Evolutionary conservation across 1,139 yeast genomes (phyloP), one percentile per base, ranked within the genome.

Genomic region (Lodderomyces oxycetoniae): DNA sequence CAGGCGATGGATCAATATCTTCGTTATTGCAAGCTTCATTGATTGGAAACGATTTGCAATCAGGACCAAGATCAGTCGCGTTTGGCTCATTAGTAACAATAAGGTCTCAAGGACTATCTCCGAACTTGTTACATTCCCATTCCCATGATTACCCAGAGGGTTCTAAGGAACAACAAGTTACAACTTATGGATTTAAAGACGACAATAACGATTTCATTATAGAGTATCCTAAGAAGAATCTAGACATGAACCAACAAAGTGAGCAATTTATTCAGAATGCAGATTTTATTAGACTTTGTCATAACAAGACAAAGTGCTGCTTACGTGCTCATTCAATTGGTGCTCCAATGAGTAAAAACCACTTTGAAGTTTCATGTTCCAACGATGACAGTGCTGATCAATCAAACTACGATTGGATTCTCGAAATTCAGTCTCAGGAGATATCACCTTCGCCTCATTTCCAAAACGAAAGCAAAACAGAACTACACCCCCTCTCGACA

Each of bases 131-230:
- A 30, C 93, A 83, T 48, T 82, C 91, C 0, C 94, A 83, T 50
- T 58, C 56, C 3, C 87, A 79, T 48, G 45, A 56, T 2, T 83
- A 81, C 48, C 93, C 91, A 4, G 79, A 65, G 23, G 94, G 91
- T 0, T 79, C 88, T 1, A 70, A 72, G 38, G 89, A 82, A 52
- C 80, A 77, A 43, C 93, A 83, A 55, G 56, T 83, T 13, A 83
- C 94, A 3, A 82, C 87, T 1, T 83, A 83, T 53, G 87, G 87
- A 0, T 78, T 71, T 52, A 77, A 80, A 39, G 94, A 83, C 54
- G 61, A 61, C 17, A 83, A 83, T 51, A 83, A 83, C 51, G 67
- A 76, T 34, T 83, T 83, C 71, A 41, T 68, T 14, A 48, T 83
- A 30, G 76, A 75, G 43, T 72, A 24, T 12, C 26, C 26, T 6